Evolutionary conservation across 164 flowering plant species (phyloP).

Genomic region (Vitis labrusca): DNA sequence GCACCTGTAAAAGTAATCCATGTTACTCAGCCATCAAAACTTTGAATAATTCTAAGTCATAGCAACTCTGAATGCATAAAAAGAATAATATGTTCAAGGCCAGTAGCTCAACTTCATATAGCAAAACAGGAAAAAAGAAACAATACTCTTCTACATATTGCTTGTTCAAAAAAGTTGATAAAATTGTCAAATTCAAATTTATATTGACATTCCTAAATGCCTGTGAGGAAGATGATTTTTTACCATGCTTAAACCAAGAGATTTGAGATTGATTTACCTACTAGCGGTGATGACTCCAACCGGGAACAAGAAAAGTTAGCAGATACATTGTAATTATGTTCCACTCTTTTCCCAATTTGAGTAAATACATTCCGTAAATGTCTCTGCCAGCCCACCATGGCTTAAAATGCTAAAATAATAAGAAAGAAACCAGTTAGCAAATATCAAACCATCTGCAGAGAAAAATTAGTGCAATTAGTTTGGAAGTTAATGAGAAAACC

Average conservation of each 20-base stretch:
- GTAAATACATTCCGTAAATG: conserved; percentile 41
- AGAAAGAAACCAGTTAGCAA: too few species aligned
- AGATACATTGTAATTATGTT: conserved; percentile 23
- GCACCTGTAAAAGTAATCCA: conserved; percentile 30
- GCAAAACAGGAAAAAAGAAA: too few species aligned
- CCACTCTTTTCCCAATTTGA: conserved; percentile 43
- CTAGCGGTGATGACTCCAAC: conserved; percentile 23
- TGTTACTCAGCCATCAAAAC: too few species aligned
- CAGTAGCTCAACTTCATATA: too few species aligned
- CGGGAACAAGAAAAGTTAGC: conserved; percentile 19
- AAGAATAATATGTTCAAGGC: not conserved
- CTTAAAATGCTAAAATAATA: not conserved
- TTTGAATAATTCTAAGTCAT: too few species aligned
- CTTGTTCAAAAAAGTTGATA: too few species aligned
- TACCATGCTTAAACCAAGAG: not conserved
- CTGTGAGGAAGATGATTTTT: not conserved
- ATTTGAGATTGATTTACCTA: conserved; percentile 26
- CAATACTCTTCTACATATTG: too few species aligned
- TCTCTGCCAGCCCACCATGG: conserved; percentile 67
- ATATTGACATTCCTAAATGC: not conserved
- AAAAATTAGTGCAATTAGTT: too few species aligned
- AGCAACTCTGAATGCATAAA: not conserved
- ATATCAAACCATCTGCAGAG: too few species aligned
- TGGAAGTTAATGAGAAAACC: too few species aligned
- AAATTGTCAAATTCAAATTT: too few species aligned